These are phyloP conservation scores for Colletotrichum simmondsii DNA, from an alignment of 2,329 filamentous ascomycete genomes.

Conservation along the genomic window DNA sequence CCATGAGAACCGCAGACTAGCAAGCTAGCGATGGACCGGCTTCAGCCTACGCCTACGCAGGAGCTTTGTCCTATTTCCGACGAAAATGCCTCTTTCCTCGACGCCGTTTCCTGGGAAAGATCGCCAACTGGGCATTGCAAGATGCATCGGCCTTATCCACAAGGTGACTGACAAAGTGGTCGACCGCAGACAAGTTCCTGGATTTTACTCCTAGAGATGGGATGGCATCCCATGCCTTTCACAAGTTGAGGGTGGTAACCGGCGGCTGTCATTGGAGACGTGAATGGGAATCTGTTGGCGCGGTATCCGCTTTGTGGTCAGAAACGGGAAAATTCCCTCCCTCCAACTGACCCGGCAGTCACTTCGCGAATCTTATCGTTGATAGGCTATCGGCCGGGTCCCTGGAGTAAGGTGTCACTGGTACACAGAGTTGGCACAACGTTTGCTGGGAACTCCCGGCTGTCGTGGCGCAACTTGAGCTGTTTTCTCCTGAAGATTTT, in stretches of 20 bases:
- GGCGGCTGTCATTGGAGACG: conserved; percentile 10
- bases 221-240: conserved; percentile 18
- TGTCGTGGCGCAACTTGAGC: conserved; percentile 12
- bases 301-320: conserved; percentile 18
- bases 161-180: background rate
- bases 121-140: conserved; percentile 7
- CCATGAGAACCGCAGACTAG: background rate
- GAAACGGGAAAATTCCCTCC: background rate
- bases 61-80: background rate
- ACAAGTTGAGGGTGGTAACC: background rate
- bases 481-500: conserved; percentile 26
- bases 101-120: conserved; percentile 20
- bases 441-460: conserved; percentile 15
- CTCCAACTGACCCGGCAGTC: conserved; percentile 17
- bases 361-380: conserved; percentile 10
- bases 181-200: background rate
- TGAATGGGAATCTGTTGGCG: conserved; percentile 18
- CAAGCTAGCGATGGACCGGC: background rate
- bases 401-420: background rate
- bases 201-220: conserved; percentile 12
- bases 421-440: background rate
- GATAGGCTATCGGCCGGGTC: conserved; percentile 12
- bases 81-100: conserved; percentile 29
- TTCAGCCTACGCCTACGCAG: background rate
- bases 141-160: conserved; percentile 4